phyloP scores from a whole-genome alignment of 1,139 yeast species.

The Magnusiomyces sp. region DNA sequence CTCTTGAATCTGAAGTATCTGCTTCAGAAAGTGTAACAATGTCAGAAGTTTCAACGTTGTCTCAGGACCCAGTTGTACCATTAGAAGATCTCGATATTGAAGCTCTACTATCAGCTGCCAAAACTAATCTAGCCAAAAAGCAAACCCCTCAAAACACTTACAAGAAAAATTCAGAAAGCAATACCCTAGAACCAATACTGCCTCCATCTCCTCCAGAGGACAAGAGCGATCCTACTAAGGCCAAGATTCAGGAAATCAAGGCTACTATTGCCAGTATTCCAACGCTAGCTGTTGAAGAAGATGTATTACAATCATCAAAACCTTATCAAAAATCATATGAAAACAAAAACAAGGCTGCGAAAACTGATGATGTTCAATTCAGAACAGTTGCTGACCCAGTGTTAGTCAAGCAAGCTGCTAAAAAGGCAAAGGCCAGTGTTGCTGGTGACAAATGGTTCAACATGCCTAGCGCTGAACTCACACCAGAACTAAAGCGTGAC shows the following conservation, averaged over 20 bases:
- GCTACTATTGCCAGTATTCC: conserved; percentile 11
- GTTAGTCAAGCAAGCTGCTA: conserved; percentile 21
- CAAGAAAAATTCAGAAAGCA: not conserved
- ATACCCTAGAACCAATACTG: not conserved
- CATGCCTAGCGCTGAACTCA: conserved; percentile 72
- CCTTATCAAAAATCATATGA: not conserved
- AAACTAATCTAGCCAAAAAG: conserved; percentile 4
- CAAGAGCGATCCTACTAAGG: not conserved
- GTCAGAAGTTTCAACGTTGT: conserved; percentile 13
- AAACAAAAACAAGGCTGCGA: not conserved
- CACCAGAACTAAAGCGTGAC: conserved; percentile 68
- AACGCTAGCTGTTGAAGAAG: conserved; percentile 7
- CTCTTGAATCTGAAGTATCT: conserved; percentile 2
- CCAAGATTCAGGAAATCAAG: conserved; percentile 6
- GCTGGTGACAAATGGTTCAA: conserved; percentile 72
- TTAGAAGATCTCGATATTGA: conserved; percentile 13
- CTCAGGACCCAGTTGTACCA: conserved; percentile 8
- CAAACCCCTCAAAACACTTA: not conserved
- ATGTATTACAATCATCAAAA: not conserved
- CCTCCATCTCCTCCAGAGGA: not conserved
- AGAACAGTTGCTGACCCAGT: conserved; percentile 47
- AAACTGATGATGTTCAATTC: conserved; percentile 20
- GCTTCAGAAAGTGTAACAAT: not conserved
- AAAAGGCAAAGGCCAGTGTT: conserved; percentile 27
- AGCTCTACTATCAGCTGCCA: conserved; percentile 12